Base-by-base conservation (phyloP, 495 filamentous ascomycete species). In the Penicillium mononematosum region DNA sequence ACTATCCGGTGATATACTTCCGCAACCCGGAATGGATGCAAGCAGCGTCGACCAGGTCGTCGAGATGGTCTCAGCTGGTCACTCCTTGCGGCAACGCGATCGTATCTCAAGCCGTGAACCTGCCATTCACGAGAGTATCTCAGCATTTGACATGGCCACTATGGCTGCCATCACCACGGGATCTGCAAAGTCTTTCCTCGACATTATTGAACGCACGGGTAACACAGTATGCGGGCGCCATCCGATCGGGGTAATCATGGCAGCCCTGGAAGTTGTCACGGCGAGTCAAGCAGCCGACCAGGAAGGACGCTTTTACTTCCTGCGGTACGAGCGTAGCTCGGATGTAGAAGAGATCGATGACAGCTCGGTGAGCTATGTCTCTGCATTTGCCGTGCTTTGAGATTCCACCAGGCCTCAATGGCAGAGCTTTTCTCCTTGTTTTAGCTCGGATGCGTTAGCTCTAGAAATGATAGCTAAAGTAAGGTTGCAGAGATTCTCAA, bases 141-240 rank as follows among this genome's bases (percentile, higher is more conserved):
- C 82, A 16, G 76, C 82, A 24, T 81, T 97, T 31, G 94, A 99
- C 69, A 80, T 85, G 41, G 74, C 85, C 54, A 88, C 90, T 41
- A 97, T 99, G 81, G 80, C 84, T 47, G 89, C 92, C 3, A 85
- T 97, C 44, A 85, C 89, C 50, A 83, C 81, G 3, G 92, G 94
- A 2, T 78, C 71, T 12, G 85, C 95, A 62, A 72, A 78, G 11
- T 72, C 70, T 2, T 97, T 96, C 67, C 74, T 89, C 32, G 77
- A 85, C 5, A 81, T 81, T 22, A 71, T 98, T 39, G 73, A 81
- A 36, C 74, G 79, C 38, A 98, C 92, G 0, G 84, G 82, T 34
- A 99, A 99, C 63, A 97, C 94, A 1, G 91, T 99, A 29, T 99
- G 94, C 62, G 94, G 94, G 48, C 78, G 92, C 42, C 95, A 99